Evolutionary conservation across 2,329 filamentous ascomycete species (phyloP).

Genomic region (Aspergillus ustus): DNA sequence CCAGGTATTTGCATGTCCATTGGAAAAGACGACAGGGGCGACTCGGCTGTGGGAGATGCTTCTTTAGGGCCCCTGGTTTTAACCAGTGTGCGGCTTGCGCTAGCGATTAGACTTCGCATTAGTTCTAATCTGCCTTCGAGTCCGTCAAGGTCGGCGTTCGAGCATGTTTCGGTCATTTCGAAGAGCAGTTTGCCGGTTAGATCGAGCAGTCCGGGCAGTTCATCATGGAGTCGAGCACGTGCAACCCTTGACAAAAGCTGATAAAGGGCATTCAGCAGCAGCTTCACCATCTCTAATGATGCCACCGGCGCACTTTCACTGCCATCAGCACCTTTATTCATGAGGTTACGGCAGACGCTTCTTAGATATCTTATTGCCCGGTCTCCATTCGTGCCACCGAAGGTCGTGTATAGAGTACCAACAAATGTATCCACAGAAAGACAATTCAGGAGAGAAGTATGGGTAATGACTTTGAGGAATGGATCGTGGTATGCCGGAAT

Average conservation of each 20-base stretch:
- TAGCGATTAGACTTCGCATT: background rate
- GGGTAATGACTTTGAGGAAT: background rate
- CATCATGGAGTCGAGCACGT: background rate
- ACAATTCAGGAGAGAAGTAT: slow-evolving; percentile 1
- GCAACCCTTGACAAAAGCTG: background rate
- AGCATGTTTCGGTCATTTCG: background rate
- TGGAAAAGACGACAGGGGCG: background rate
- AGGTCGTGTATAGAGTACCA: background rate
- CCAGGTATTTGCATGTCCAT: slow-evolving; percentile 2
- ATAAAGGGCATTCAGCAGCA: background rate
- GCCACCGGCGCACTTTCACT: background rate
- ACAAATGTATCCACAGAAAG: background rate
- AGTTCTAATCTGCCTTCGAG: background rate
- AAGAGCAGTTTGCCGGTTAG: background rate
- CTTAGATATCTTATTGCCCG: background rate
- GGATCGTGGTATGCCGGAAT: background rate
- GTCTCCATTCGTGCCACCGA: slow-evolving; percentile 1
- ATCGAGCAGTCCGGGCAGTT: background rate
- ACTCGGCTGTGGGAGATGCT: background rate
- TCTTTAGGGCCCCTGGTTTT: background rate
- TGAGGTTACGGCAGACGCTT: background rate
- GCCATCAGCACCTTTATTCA: background rate
- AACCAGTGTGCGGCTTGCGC: background rate
- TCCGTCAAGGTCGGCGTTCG: background rate
- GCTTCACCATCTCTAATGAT: background rate